These are phyloP conservation scores for Calamus simplicifolius DNA, from an alignment of 176 grass and related monocot species.

Conservation along the genomic window DNA sequence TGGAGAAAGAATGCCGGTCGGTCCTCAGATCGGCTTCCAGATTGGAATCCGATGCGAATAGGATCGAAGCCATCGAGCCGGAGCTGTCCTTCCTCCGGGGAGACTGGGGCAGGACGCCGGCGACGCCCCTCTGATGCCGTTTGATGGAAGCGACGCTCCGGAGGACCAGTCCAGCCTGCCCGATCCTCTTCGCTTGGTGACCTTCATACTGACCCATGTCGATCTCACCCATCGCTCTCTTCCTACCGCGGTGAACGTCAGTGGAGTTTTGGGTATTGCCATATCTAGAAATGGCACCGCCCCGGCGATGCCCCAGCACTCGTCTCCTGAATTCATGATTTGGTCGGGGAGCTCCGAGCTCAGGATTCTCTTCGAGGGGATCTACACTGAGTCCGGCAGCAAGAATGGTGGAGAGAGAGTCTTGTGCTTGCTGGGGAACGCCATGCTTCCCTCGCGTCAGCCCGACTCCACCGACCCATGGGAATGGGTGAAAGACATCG, in stretches of 20 bases:
- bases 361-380: slow-evolving; percentile 66
- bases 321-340: slow-evolving; percentile 55
- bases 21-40: slow-evolving; percentile 35
- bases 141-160: slow-evolving; percentile 41
- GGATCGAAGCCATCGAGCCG: slow-evolving; percentile 34
- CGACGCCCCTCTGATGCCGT: slow-evolving; percentile 47
- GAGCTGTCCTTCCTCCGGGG: slow-evolving; percentile 61
- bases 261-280: slow-evolving; percentile 52
- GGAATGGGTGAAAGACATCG: slow-evolving; percentile 40
- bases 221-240: slow-evolving; percentile 31
- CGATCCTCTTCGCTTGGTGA: slow-evolving; percentile 25
- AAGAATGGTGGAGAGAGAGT: slow-evolving; percentile 31
- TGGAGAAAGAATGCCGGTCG: slow-evolving; percentile 39
- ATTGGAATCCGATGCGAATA: slow-evolving; percentile 49
- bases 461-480: slow-evolving; percentile 36
- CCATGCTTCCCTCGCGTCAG: slow-evolving; percentile 37
- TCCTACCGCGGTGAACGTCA: slow-evolving; percentile 51
- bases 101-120: slow-evolving; percentile 53
- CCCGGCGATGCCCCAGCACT: slow-evolving; percentile 39
- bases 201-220: slow-evolving; percentile 61
- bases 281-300: slow-evolving; percentile 46
- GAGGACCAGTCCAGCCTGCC: background rate
- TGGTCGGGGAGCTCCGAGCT: slow-evolving; percentile 61
- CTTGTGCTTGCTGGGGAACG: slow-evolving; percentile 72
- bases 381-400: slow-evolving; percentile 43